Percentiles rank a stretch among this genome's conserved stretches.
Conservation (phyloP, 148 eudicot species). For the Mesembryanthemum crystallinum region DNA sequence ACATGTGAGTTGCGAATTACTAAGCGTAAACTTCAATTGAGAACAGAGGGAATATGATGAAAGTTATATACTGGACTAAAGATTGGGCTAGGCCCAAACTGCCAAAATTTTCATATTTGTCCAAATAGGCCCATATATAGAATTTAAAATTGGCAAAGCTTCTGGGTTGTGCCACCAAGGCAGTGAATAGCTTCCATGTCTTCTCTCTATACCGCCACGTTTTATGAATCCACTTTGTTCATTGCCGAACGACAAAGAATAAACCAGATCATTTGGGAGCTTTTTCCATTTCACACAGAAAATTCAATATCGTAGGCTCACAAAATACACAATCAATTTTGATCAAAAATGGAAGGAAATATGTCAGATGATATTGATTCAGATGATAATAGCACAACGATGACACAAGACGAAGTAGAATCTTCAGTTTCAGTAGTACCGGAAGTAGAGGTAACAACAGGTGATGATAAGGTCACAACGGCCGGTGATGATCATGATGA, state of each 20-base stretch:
- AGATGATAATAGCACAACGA: not conserved
- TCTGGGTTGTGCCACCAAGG: not conserved
- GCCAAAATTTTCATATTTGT: no score
- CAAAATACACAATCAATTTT: not conserved
- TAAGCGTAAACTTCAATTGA: no score
- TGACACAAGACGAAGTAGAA: not conserved
- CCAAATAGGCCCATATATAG: not conserved
- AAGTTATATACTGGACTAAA: not conserved
- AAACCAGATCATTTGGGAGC: no score
- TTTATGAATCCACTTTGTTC: no score
- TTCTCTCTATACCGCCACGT: not conserved
- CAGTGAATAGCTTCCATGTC: not conserved
- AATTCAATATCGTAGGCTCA: no score
- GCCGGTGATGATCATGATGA: not conserved
- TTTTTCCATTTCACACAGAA: no score
- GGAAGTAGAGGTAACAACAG: not conserved
- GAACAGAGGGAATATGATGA: no score
- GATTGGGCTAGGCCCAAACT: not conserved
- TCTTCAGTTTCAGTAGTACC: not conserved
- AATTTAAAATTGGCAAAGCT: not conserved
- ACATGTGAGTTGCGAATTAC: no score
- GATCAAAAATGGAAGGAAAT: not conserved
- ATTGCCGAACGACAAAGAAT: no score
- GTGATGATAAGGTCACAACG: not conserved
- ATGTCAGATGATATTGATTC: not conserved